Evolutionary conservation across 345 rosid genomes (phyloP), one percentile per base, ranked within the genome.

Genomic region (Arabidopsis arenosa): DNA sequence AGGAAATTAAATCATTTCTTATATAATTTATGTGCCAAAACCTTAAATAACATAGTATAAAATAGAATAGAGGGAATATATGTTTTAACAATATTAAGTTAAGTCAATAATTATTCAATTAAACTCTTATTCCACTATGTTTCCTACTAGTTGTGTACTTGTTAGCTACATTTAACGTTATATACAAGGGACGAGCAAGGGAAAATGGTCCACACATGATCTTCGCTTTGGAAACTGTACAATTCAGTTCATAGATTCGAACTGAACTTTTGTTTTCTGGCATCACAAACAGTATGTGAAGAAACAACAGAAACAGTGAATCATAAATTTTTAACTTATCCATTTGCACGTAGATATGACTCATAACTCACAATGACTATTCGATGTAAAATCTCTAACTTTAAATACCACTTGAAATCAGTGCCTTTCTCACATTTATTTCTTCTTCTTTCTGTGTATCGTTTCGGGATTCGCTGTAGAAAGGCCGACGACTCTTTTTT

Each of bases 391-490:
- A 75, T 44, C 54, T 59, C 32, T 12, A 68, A 48, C 47, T 41
- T 63, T n/a, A 64, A 18, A 17, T 33, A 61, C 4, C 35, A 70
- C 66, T 54, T 28, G 80, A 70, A 76, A 70, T 9, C 17, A 76
- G 65, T 63, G 75, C 71, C 65, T 62, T 62, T 62, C 58, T 62
- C 52, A 37, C 58, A 54, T 70, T 63, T 45, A 44, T 8, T 63
- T 76, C 51, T 62, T 52, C 58, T 76, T 64, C 47, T 47, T 75
- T 57, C 49, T 48, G 36, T 37, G 61, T 65, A 74, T 74, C 43
- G 28, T 57, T 57, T 55, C 33, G 8, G 23, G 43, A 66, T 66
- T 57, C 68, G 2, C 45, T 10, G 57, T 37, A 60, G 33, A 75
- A 52, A 41, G 39, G 69, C 53, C 70, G 57, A 51, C 30, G 55